Base-by-base conservation (phyloP, 2,329 filamentous ascomycete species). In the Dothistroma pini region DNA sequence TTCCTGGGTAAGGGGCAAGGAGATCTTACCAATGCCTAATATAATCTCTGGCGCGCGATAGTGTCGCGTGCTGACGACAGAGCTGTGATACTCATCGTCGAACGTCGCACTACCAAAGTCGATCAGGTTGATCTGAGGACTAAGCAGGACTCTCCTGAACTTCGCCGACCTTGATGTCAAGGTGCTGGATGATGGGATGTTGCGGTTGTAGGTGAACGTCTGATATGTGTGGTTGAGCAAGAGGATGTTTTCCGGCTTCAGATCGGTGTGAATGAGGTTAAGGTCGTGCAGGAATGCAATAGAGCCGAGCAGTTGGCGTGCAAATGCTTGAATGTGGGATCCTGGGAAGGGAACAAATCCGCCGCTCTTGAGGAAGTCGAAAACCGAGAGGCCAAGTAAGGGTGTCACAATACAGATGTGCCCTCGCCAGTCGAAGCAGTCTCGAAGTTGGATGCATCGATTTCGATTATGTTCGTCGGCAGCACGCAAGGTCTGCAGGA, bases 241-340 rank as follows among this genome's bases (percentile, higher is more conserved):
- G 19, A 88, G 80, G 63, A 88, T 88, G 67, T 88, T 88, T 74
- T 88, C 86, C 2, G 86, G 86, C 73, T 88, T 88, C 63, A 88
- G 73, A 74, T 88, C 86, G 49, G 95, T 99, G 75, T 99, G 95
- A 63, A 99, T 97, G 66, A 99, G 84, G 75, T 97, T 96, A 19
- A 99, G 84, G 76, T 99, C 95, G 74, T 99, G 95, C 22, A 99
- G 82, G 76, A 97, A 99, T 61, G 95, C 95, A 71, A 99, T 96
- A 71, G 93, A 97, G n/a, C 93, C 97, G 63, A 99, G 90, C 16
- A 99, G 81, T 74, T 99, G 95, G 54, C 93, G 87, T 53, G 95
- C 95, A 81, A 99, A 97, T 74, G 86, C 93, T 76, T 97, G 95
- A 61, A 99, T 99, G 76, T 99, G 95, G 67, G 93, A 97, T 81